These are phyloP conservation scores for Chalaropsis thielavioides DNA, from an alignment of 2,329 filamentous ascomycete species.

Conservation along the genomic window DNA sequence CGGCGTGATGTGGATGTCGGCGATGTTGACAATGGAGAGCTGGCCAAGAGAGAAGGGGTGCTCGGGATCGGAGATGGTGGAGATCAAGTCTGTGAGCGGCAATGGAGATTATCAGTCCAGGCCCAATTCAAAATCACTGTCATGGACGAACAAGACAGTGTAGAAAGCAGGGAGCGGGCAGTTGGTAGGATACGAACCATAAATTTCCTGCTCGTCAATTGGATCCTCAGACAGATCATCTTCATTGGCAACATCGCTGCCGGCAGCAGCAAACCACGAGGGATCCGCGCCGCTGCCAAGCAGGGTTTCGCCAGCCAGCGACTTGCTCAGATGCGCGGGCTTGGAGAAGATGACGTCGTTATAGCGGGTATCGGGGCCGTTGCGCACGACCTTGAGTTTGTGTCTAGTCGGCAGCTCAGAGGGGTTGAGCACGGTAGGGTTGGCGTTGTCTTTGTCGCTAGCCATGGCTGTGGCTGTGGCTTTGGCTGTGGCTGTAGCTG, in stretches of 20 bases:
- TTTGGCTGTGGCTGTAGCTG: not conserved
- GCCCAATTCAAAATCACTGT: no score
- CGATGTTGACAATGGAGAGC: constrained; percentile 87
- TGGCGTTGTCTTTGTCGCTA: constrained; percentile 54
- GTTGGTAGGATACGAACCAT: constrained; percentile 41
- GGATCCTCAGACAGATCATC: constrained; percentile 44
- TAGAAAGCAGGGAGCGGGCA: not conserved
- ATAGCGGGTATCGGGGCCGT: constrained; percentile 34
- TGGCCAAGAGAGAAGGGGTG: constrained; percentile 89
- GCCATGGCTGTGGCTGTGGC: not conserved
- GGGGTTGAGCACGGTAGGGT: constrained; percentile 80
- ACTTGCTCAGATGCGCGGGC: constrained; percentile 30
- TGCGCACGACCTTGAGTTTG: constrained; percentile 31
- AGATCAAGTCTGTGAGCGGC: constrained; percentile 56
- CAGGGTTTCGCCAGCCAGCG: constrained; percentile 20
- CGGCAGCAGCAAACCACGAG: constrained; percentile 21
- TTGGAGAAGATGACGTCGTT: constrained; percentile 33
- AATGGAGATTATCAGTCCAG: no score
- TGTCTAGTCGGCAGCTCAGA: constrained; percentile 76
- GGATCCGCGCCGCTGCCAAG: constrained; percentile 1
- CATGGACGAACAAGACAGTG: constrained; percentile 17
- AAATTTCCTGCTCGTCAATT: constrained; percentile 91
- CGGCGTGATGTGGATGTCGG: constrained; percentile 65
- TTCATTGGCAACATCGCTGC: constrained; percentile 44
- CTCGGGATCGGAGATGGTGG: constrained; percentile 89